phyloP scores from a whole-genome alignment of 306 rosid genomes.

The Albizia julibrissin region DNA sequence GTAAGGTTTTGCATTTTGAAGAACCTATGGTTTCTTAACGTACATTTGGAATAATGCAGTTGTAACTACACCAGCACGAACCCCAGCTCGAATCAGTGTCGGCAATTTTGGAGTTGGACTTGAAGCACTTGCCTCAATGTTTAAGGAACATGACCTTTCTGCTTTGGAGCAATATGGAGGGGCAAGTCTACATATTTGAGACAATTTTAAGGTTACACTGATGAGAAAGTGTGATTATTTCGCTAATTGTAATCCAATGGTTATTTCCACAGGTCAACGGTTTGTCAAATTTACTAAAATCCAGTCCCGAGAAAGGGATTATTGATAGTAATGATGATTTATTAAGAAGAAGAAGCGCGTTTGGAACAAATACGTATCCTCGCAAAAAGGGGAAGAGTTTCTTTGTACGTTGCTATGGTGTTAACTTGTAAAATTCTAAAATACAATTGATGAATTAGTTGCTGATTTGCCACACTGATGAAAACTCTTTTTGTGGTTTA shows the following conservation, averaged over 20 bases:
- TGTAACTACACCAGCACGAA: slow-evolving; percentile 42
- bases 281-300: slow-evolving; percentile 56
- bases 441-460: slow-evolving; percentile 20
- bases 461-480: background rate
- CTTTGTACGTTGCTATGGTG: slow-evolving; percentile 52
- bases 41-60: slow-evolving; percentile 34
- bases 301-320: slow-evolving; percentile 71
- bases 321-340: slow-evolving; percentile 61
- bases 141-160: slow-evolving; percentile 62
- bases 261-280: slow-evolving; percentile 69
- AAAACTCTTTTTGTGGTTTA: slow-evolving; percentile 25
- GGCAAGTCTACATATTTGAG: slow-evolving; percentile 46
- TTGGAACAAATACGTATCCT: slow-evolving; percentile 96
- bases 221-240: background rate
- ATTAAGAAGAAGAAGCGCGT: slow-evolving; percentile 57
- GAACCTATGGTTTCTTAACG: slow-evolving; percentile 30
- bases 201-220: slow-evolving; percentile 3
- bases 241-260: slow-evolving; percentile 4
- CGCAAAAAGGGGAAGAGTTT: slow-evolving; percentile 87
- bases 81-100: slow-evolving; percentile 52
- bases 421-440: slow-evolving; percentile 10
- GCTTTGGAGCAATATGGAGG: slow-evolving; percentile 77
- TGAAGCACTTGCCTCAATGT: slow-evolving; percentile 72
- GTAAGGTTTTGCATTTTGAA: slow-evolving; percentile 13
- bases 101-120: slow-evolving; percentile 63